These are phyloP conservation scores for Diospyros kaki DNA, from an alignment of 148 eudicot genomes.

Conservation along the genomic window DNA sequence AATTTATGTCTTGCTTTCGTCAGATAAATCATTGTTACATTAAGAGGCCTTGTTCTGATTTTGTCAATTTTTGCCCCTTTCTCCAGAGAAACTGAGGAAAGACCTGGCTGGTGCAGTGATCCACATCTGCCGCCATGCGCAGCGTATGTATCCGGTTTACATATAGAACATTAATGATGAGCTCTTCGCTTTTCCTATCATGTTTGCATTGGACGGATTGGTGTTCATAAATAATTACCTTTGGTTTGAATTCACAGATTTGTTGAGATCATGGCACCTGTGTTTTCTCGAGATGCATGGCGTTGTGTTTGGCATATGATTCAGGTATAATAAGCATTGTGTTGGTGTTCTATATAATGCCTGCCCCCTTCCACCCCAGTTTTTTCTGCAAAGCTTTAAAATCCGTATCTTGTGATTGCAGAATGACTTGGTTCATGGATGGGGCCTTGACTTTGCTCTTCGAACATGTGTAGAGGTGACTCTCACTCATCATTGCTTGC, in stretches of 20 bases:
- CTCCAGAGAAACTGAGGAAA: conserved; percentile 66
- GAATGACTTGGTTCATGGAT: conserved; percentile 95
- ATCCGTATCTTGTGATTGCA: conserved; percentile 16
- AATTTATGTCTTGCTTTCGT: background rate
- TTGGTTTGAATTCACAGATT: conserved; percentile 38
- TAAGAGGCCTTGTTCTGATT: background rate
- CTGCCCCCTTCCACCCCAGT: too few species aligned
- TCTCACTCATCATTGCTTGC: background rate
- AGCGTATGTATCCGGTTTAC: conserved; percentile 51
- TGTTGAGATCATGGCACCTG: conserved; percentile 96
- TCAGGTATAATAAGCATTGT: conserved; percentile 46
- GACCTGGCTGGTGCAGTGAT: conserved; percentile 74
- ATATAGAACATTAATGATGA: background rate
- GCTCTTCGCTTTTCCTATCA: background rate
- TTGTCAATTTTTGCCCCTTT: conserved; percentile 2
- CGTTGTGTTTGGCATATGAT: conserved; percentile 97
- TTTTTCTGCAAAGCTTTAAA: background rate
- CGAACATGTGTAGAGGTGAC: conserved; percentile 76
- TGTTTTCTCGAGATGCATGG: conserved; percentile 85
- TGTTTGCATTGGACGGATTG: background rate
- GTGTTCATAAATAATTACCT: background rate
- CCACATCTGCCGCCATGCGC: conserved; percentile 92
- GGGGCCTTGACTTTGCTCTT: conserved; percentile 94
- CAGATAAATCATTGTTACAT: background rate
- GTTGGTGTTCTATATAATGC: background rate